Conservation (phyloP, 2,329 filamentous ascomycete genomes). For the Fusarium napiforme region DNA sequence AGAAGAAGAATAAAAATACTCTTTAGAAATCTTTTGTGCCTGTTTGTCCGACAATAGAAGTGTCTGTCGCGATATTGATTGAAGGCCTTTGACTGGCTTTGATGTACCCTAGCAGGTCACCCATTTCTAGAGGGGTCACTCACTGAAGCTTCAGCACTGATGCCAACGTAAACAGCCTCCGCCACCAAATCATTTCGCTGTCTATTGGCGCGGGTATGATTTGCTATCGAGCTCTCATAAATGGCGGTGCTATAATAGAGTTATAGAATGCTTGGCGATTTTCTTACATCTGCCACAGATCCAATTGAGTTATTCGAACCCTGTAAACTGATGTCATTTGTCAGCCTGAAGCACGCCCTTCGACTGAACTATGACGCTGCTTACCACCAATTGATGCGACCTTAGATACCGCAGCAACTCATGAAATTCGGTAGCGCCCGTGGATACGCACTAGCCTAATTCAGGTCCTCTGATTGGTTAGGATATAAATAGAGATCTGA, state of each 20-base stretch:
- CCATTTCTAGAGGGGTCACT: accelerated
- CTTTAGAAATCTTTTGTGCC: background rate
- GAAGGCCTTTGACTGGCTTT: background rate
- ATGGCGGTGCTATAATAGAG: background rate
- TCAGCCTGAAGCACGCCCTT: conserved; percentile 7
- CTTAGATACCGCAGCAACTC: no score
- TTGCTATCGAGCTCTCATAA: background rate
- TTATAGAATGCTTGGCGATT: background rate
- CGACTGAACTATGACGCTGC: background rate
- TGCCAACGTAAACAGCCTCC: background rate
- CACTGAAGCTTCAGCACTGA: background rate
- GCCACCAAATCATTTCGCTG: no score
- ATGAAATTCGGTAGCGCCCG: no score
- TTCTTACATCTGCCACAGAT: background rate
- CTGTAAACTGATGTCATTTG: conserved; percentile 5
- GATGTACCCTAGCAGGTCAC: no score
- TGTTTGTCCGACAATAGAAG: no score
- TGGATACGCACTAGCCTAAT: no score
- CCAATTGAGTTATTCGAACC: background rate
- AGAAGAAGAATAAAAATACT: background rate
- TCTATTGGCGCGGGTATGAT: background rate
- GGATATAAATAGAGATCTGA: no score
- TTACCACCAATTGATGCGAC: background rate
- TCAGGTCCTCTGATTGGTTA: no score
- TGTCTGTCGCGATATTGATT: no score